Evolutionary conservation across 2,329 filamentous ascomycete genomes (phyloP), one percentile per base, ranked within the genome.

Genomic region (Cladosporium sp.): DNA sequence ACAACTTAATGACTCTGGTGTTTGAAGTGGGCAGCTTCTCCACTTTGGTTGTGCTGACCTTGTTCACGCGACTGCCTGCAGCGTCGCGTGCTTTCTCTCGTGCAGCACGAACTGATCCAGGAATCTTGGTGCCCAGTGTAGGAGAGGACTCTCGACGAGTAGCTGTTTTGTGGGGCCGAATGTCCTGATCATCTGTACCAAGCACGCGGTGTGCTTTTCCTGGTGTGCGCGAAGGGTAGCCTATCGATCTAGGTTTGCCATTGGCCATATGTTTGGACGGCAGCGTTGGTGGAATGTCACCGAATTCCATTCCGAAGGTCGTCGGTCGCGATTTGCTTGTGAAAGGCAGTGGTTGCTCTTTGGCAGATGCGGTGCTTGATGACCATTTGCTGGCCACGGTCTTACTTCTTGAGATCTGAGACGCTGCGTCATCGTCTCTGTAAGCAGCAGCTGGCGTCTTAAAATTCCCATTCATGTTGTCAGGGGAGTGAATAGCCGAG

Each of bases 321-420:
- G 24, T 55, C 7, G 18, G 34, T 14, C 15, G 38, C 10, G 34
- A 30, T 6, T 1, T 24, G 24, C 55, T 38, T 6, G 24, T 11
- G 24, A 18, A 47, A 15, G 61, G 51, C 18, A 57, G 36, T 24
- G 61, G 14, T 4, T n/a, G 26, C 15, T 47, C 64, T 26, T 68
- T 57, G 24, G 66, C 66, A 14, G 73, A 75, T 24, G 69, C 66
- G 15, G 72, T 74, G 64, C 72, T 74, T 51, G 66, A 63, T 7
- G 73, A 75, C 73, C 73, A 75, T 63, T 72, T 74, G 63, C 73
- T 75, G 7, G 66, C 54, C 18, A 61, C 55, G 18, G 65, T 41
- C 52, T 68, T 63, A 24, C 63, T 54, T 21, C 24, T 62, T 8
- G 62, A 51, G 5, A 63, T 34, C 21, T 60, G 66, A 10, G 65